Evolutionary conservation across 306 rosid species (phyloP).

Genomic region (Vachellia collinsii): DNA sequence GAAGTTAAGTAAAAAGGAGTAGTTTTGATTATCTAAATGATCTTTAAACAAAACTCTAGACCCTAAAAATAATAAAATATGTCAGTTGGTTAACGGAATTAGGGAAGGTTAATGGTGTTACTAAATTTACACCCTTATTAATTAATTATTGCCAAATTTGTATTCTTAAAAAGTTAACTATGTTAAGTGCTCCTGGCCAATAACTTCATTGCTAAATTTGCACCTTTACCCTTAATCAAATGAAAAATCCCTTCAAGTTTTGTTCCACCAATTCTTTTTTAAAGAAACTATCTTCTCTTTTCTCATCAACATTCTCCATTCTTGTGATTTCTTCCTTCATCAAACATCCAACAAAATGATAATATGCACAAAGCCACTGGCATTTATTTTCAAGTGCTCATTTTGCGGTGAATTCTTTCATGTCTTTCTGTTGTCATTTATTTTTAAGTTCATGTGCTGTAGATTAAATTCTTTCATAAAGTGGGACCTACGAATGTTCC

Average conservation of each 20-base stretch:
- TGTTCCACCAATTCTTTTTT: not conserved
- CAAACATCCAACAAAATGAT: not conserved
- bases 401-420: not conserved
- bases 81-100: no score
- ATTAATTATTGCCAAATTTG: no score
- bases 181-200: no score
- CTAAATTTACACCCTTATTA: no score
- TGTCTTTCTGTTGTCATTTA: conserved; percentile 18
- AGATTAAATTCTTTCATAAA: conserved; percentile 25
- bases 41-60: no score
- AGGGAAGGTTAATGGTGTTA: no score
- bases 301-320: not conserved
- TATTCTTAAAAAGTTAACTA: no score
- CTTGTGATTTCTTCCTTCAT: conserved; percentile 4
- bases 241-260: not conserved
- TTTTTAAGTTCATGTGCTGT: conserved; percentile 24
- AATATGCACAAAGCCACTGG: not conserved
- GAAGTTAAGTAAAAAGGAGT: no score
- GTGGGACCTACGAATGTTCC: conserved; percentile 8
- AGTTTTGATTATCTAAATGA: no score
- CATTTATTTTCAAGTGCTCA: not conserved
- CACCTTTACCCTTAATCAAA: not conserved
- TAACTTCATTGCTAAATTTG: no score
- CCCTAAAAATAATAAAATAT: no score
- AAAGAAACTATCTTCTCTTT: not conserved